These are phyloP conservation scores for Gomphus sp. DNA, from an alignment of 1,284 basidiomycete genomes.

Conservation along the genomic window DNA sequence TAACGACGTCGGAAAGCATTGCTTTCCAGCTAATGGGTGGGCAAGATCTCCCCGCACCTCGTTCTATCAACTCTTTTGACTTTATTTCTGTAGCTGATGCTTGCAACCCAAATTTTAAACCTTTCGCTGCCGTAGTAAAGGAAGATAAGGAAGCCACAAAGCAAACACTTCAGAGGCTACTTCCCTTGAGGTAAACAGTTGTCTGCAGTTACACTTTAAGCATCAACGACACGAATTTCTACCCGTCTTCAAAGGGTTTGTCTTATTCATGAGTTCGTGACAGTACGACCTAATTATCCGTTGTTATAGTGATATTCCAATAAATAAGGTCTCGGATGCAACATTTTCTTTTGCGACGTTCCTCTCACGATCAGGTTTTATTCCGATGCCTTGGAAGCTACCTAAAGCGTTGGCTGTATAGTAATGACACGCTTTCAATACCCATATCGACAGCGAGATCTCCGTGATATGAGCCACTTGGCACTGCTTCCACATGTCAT, in stretches of 20 bases:
- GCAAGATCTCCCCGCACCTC: slow-evolving; percentile 12
- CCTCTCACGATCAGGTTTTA: too few relatives aligned
- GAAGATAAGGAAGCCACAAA: slow-evolving; percentile 62
- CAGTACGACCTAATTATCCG: not conserved
- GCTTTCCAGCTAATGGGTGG: slow-evolving; percentile 68
- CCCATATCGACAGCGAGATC: too few relatives aligned
- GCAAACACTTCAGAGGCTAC: slow-evolving; percentile 24
- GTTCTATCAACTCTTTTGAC: not conserved
- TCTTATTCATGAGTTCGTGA: not conserved
- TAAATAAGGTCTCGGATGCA: too few relatives aligned
- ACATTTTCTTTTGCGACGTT: too few relatives aligned
- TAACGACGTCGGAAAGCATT: slow-evolving; percentile 77
- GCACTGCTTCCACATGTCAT: too few relatives aligned
- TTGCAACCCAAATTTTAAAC: slow-evolving; percentile 59
- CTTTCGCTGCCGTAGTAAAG: slow-evolving; percentile 67
- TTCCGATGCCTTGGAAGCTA: too few relatives aligned
- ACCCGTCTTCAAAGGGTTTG: not conserved
- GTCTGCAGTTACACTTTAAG: not conserved
- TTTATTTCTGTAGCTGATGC: slow-evolving; percentile 45
- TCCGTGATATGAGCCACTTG: too few relatives aligned
- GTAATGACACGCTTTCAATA: too few relatives aligned
- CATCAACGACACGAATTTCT: not conserved
- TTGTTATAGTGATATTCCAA: too few relatives aligned
- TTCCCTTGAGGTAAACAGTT: not conserved
- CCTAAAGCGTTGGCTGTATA: too few relatives aligned